These are phyloP conservation scores for Postia placenta DNA, from an alignment of 768 basidiomycete species.

Conservation along the genomic window DNA sequence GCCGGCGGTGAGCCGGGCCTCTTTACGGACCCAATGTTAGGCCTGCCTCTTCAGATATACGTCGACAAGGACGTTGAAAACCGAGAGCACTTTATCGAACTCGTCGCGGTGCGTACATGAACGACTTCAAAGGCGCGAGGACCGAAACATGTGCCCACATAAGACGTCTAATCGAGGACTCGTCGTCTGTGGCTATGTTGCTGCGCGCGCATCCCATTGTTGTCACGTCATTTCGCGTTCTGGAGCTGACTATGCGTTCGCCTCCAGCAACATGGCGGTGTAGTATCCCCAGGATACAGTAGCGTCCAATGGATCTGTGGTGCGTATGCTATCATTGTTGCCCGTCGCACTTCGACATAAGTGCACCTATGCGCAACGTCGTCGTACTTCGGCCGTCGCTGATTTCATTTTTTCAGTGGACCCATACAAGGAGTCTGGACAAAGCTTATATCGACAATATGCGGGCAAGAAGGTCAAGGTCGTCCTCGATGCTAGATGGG, in stretches of 20 bases:
- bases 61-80: slow-evolving; percentile 78
- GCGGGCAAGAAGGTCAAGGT: slow-evolving; percentile 75
- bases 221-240: neutral
- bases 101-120: slow-evolving; percentile 68
- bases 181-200: neutral
- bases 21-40: slow-evolving; percentile 81
- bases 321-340: slow-evolving; percentile 27
- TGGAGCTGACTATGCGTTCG: neutral
- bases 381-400: no score
- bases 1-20: slow-evolving; percentile 37
- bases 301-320: slow-evolving; percentile 77
- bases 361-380: neutral
- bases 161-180: neutral
- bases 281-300: slow-evolving; percentile 69
- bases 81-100: slow-evolving; percentile 53
- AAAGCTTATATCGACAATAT: slow-evolving; percentile 77
- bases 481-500: slow-evolving; percentile 69
- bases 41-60: slow-evolving; percentile 67
- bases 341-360: no score
- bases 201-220: no score
- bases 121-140: neutral
- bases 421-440: slow-evolving; percentile 71
- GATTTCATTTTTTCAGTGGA: slow-evolving; percentile 60
- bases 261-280: slow-evolving; percentile 70
- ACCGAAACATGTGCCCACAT: neutral